Evolutionary conservation across 257 asterid species (phyloP).

Genomic region (Solanum bulbocastanum): DNA sequence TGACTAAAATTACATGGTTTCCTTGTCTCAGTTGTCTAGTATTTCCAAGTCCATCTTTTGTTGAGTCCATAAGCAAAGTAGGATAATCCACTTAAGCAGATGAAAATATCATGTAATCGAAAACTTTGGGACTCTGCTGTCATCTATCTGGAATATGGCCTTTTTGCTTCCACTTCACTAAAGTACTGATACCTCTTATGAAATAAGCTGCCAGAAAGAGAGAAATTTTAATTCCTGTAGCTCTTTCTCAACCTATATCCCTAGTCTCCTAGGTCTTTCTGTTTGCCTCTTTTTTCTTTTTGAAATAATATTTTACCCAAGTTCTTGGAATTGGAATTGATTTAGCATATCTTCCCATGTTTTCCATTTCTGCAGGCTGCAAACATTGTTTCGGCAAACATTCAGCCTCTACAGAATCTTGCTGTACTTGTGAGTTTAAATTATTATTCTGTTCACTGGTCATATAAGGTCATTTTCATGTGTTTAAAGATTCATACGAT

Average conservation of each 20-base stretch:
- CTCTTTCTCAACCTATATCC: background rate
- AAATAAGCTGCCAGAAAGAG: background rate
- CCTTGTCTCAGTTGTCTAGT: background rate
- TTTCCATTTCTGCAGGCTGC: conserved; percentile 43
- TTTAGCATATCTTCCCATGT: background rate
- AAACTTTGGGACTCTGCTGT: background rate
- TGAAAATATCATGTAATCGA: background rate
- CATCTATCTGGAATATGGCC: background rate
- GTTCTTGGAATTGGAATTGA: background rate
- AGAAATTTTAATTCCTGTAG: background rate
- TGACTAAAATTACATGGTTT: background rate
- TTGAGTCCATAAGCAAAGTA: background rate
- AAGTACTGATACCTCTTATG: background rate
- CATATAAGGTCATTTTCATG: background rate
- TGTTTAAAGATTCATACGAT: background rate
- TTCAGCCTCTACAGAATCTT: conserved; percentile 56
- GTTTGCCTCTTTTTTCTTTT: background rate
- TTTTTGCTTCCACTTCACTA: background rate
- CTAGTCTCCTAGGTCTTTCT: background rate
- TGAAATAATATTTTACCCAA: background rate
- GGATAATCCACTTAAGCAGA: background rate
- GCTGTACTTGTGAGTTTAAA: conserved; percentile 35
- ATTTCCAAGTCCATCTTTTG: background rate
- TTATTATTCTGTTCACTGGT: conserved; percentile 1
- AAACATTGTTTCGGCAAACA: conserved; percentile 41